phyloP scores from a whole-genome alignment of 2,329 filamentous ascomycete genomes.

The Venturia nashicola region DNA sequence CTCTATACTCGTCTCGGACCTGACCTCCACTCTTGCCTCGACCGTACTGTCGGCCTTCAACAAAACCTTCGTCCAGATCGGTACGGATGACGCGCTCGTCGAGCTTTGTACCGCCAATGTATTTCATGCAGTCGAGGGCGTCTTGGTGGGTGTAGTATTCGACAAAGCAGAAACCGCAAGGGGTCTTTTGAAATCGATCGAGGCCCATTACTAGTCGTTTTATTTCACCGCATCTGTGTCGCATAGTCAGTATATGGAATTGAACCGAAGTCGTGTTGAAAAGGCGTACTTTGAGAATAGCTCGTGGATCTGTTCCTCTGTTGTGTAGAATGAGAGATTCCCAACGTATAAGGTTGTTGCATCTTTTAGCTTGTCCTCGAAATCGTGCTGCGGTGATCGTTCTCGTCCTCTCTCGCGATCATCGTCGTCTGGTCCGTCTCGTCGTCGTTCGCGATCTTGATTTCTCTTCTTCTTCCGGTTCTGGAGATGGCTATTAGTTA shows the following conservation, averaged over 20 bases:
- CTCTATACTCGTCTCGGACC: conserved; percentile 92
- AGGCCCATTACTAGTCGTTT: conserved; percentile 97
- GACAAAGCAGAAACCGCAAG: conserved; percentile 98
- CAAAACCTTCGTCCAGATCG: conserved; percentile 89
- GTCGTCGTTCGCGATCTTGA: conserved; percentile 59
- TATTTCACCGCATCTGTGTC: conserved; percentile 68
- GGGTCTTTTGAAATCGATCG: conserved; percentile 93
- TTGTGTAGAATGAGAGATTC: conserved; percentile 97
- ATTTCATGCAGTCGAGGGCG: conserved; percentile 96
- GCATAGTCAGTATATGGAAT: not conserved
- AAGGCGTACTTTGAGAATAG: conserved; percentile 66
- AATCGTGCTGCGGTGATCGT: conserved; percentile 32
- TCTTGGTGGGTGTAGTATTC: conserved; percentile 98
- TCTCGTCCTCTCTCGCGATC: conserved; percentile 36
- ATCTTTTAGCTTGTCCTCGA: conserved; percentile 64
- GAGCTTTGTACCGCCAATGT: conserved; percentile 93
- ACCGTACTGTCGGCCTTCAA: conserved; percentile 89
- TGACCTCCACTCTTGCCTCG: conserved; percentile 92
- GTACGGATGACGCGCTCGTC: conserved; percentile 95
- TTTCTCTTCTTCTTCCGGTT: conserved; percentile 10
- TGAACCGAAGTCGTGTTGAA: not conserved
- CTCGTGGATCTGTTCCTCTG: conserved; percentile 97
- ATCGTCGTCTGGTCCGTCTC: conserved; percentile 46
- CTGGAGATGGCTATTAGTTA: not conserved
- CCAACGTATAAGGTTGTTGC: conserved; percentile 96